Percentiles rank a stretch among this genome's conserved stretches.
Evolutionary conservation across 2,329 filamentous ascomycete species (phyloP).

Genomic region (Botryotinia globosa): DNA sequence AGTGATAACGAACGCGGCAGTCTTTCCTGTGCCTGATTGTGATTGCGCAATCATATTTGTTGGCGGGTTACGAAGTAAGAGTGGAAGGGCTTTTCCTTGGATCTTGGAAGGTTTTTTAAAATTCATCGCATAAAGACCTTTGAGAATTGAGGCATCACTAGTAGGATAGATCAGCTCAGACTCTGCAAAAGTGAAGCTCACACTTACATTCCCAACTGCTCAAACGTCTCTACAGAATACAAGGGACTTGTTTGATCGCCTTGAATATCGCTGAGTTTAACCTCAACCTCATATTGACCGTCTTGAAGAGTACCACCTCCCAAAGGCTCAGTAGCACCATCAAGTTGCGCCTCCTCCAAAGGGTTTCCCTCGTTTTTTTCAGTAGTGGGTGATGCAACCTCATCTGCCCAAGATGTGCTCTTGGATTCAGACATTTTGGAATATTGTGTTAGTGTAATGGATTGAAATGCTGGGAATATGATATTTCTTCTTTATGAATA

Average conservation of each 20-base stretch:
- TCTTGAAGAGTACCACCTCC: conserved; percentile 60
- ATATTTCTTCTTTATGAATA: background rate
- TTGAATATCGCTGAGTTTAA: conserved; percentile 88
- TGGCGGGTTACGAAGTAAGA: conserved; percentile 83
- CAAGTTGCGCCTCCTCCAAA: conserved; percentile 40
- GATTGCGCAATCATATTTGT: conserved; percentile 96
- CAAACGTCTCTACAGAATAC: conserved; percentile 78
- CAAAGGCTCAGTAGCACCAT: conserved; percentile 44
- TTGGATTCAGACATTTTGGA: conserved; percentile 3
- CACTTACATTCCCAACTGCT: conserved; percentile 75
- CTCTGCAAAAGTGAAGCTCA: background rate
- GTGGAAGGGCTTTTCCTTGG: conserved; percentile 87
- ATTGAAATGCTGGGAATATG: background rate
- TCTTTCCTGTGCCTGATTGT: conserved; percentile 98
- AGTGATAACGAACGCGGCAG: conserved; percentile 91
- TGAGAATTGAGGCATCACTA: conserved; percentile 63
- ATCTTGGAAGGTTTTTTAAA: conserved; percentile 98
- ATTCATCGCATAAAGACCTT: conserved; percentile 75
- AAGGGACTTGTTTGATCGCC: conserved; percentile 82
- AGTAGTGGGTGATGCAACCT: conserved; percentile 38
- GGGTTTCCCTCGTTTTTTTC: conserved; percentile 21
- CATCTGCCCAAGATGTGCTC: conserved; percentile 43
- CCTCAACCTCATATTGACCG: conserved; percentile 82
- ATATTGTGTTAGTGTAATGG: background rate
- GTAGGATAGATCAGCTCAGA: conserved; percentile 21